Percentiles rank a stretch among this genome's conserved stretches.
Conservation (phyloP, 2,329 filamentous ascomycete species). For the Trichoderma harzianum region DNA sequence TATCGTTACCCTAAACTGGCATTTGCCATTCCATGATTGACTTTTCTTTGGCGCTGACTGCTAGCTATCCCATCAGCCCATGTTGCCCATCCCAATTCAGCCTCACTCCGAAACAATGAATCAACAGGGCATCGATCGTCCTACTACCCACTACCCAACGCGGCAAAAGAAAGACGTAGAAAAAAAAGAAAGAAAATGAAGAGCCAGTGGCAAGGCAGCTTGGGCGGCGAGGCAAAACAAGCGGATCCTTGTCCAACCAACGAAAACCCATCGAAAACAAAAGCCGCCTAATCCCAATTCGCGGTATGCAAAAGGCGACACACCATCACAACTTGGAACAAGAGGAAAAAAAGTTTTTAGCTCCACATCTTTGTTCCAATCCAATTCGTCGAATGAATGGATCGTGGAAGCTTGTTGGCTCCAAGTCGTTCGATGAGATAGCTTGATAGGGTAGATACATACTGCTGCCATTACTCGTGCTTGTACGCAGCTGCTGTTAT, state of each 20-base stretch:
- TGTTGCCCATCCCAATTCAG: background rate
- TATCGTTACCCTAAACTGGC: background rate
- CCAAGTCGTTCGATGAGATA: background rate
- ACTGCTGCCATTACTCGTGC: background rate
- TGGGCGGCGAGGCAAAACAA: conserved; percentile 13
- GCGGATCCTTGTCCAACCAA: background rate
- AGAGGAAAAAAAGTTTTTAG: background rate
- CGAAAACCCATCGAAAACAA: background rate
- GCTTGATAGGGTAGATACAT: background rate
- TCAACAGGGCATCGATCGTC: background rate
- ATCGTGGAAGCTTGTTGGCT: background rate
- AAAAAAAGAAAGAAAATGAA: background rate
- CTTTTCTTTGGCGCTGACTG: background rate
- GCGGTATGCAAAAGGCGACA: background rate
- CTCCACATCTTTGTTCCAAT: conserved; percentile 1
- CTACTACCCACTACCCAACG: background rate
- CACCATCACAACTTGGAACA: background rate
- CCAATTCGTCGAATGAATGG: background rate
- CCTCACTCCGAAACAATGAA: background rate
- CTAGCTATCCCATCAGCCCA: background rate
- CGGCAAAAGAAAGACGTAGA: background rate
- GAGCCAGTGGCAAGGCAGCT: background rate
- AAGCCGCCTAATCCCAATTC: background rate
- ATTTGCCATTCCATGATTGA: background rate
- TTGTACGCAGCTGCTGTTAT: too few species aligned